phyloP scores from a whole-genome alignment of 139 green algal species.

The Chlorella sp. region DNA sequence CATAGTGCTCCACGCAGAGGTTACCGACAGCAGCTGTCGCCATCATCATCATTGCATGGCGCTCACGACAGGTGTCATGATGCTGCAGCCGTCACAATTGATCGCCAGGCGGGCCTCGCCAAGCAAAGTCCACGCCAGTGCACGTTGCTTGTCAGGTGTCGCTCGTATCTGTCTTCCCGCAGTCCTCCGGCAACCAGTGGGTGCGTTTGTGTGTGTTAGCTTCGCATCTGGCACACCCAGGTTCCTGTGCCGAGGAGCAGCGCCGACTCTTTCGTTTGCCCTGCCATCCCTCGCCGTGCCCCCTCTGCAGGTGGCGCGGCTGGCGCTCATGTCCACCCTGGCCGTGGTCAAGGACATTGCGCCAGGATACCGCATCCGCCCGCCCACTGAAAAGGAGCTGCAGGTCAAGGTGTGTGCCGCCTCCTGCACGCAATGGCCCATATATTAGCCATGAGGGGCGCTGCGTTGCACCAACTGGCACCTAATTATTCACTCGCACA shows the following conservation, averaged over 20 bases:
- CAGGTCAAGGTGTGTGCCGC: slow-evolving; percentile 34
- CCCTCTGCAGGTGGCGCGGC: slow-evolving; percentile 41
- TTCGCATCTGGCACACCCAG: neutral
- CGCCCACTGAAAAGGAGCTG: slow-evolving; percentile 56
- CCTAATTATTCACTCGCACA: too few relatives aligned
- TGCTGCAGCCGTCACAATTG: neutral
- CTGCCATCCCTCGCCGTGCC: neutral
- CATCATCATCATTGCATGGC: neutral
- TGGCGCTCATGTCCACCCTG: slow-evolving; percentile 75
- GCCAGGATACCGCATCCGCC: slow-evolving; percentile 80
- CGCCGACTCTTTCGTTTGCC: neutral
- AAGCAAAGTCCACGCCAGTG: neutral
- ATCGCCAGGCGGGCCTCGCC: neutral
- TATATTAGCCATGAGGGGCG: too few relatives aligned
- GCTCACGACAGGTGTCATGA: neutral
- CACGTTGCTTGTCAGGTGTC: neutral
- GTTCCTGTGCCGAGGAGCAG: neutral
- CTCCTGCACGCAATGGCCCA: neutral
- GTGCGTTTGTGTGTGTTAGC: neutral
- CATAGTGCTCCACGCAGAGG: neutral
- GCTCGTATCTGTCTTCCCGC: too few relatives aligned
- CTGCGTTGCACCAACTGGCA: too few relatives aligned
- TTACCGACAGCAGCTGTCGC: neutral
- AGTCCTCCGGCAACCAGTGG: neutral
- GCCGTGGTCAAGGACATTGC: slow-evolving; percentile 84